Evolutionary conservation across 1,284 basidiomycete genomes (phyloP).

Genomic region (Lentinula novae-zelandiae): DNA sequence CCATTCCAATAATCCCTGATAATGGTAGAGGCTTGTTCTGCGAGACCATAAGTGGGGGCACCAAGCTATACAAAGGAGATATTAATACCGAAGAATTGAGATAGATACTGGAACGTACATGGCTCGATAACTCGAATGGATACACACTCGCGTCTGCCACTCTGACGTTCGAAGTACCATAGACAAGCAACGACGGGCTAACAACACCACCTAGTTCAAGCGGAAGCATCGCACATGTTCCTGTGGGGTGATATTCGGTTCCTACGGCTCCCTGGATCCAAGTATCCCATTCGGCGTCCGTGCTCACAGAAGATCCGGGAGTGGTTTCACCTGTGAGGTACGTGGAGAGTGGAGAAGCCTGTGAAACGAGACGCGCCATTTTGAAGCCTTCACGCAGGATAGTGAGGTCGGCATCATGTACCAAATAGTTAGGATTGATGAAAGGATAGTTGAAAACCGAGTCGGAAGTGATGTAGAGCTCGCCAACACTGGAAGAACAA

Average conservation of each 20-base stretch:
- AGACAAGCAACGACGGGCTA: conserved; percentile 56
- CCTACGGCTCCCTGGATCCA: conserved; percentile 39
- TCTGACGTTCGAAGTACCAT: conserved; percentile 46
- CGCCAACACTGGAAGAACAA: conserved; percentile 23
- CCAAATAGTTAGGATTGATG: conserved; percentile 47
- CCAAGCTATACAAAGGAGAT: conserved; percentile 33
- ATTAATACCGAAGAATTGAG: not conserved
- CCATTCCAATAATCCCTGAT: conserved; percentile 46
- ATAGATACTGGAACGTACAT: conserved; percentile 26
- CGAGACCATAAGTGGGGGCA: conserved; percentile 65
- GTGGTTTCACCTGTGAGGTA: conserved; percentile 32
- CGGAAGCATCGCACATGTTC: conserved; percentile 65
- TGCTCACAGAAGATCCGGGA: conserved; percentile 35
- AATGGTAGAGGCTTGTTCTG: conserved; percentile 63
- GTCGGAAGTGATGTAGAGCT: conserved; percentile 33
- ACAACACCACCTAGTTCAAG: conserved; percentile 61
- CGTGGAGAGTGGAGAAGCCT: conserved; percentile 34
- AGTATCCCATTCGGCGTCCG: conserved; percentile 43
- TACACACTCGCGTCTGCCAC: conserved; percentile 39
- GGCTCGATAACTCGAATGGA: conserved; percentile 42
- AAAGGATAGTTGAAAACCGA: conserved; percentile 35
- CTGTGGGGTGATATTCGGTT: conserved; percentile 55
- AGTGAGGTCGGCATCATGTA: conserved; percentile 13
- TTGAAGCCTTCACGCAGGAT: conserved; percentile 40
- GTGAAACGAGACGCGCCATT: conserved; percentile 42